Conservation (phyloP, 2,329 filamentous ascomycete genomes). For the Ophiocordyceps robertsii region DNA sequence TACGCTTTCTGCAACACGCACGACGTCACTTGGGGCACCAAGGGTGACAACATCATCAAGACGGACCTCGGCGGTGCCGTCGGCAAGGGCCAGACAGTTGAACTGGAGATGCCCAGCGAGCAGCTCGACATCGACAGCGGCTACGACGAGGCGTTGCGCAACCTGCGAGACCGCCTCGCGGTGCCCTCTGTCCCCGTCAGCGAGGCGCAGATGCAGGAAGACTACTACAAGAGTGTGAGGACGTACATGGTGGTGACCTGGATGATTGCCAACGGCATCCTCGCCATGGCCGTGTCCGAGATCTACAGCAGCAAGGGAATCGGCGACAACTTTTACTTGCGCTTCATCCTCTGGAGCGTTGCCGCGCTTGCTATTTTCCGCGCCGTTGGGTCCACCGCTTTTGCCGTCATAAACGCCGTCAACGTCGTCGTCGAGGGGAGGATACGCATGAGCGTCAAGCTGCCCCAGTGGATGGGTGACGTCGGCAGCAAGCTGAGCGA, state of each 20-base stretch:
- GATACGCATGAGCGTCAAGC: constrained; percentile 45
- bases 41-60: constrained; percentile 90
- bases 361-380: constrained; percentile 79
- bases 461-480: constrained; percentile 29
- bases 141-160: constrained; percentile 92
- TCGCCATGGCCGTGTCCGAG: constrained; percentile 88
- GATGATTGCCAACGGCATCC: constrained; percentile 83
- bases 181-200: constrained; percentile 48
- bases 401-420: constrained; percentile 70
- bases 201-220: constrained; percentile 83
- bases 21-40: constrained; percentile 97
- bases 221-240: constrained; percentile 94
- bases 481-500: constrained; percentile 29
- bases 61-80: constrained; percentile 84
- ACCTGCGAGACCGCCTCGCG: constrained; percentile 84
- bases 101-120: constrained; percentile 94
- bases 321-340: constrained; percentile 77
- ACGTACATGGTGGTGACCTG: constrained; percentile 97
- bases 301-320: constrained; percentile 62
- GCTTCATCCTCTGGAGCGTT: constrained; percentile 87
- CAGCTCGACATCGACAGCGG: constrained; percentile 96
- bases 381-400: constrained; percentile 67
- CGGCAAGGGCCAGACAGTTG: constrained; percentile 66
- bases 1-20: constrained; percentile 99
- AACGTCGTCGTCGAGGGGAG: constrained; percentile 81